phyloP scores from a whole-genome alignment of 192 early-diverging fungal species.

The Thamnidium elegans region DNA sequence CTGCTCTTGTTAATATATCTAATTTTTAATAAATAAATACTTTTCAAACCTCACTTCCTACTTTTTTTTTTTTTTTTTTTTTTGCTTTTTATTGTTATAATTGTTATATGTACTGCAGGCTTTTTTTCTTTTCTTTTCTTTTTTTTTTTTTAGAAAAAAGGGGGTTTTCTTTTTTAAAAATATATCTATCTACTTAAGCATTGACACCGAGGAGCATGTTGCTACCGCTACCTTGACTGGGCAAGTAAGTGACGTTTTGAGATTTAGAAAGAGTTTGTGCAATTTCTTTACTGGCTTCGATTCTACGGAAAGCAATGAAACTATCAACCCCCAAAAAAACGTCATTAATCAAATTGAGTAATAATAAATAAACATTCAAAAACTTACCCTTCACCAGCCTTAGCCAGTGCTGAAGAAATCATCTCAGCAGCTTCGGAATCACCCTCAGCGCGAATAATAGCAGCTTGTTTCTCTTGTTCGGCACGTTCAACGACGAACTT shows the following conservation, averaged over 20 bases:
- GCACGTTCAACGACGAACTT: constrained; percentile 96
- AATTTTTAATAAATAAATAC: not conserved
- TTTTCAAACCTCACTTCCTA: too few relatives aligned
- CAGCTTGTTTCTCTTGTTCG: constrained; percentile 96
- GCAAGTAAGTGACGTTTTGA: constrained; percentile 91
- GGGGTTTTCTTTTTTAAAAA: not conserved
- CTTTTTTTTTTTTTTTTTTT: not conserved
- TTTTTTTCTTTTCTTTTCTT: too few relatives aligned
- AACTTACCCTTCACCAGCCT: constrained; percentile 78
- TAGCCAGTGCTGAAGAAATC: constrained; percentile 85
- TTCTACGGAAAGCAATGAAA: constrained; percentile 91
- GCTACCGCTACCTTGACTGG: constrained; percentile 55
- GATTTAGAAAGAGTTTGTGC: constrained; percentile 80
- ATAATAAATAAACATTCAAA: not conserved
- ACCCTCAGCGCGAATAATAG: constrained; percentile 97
- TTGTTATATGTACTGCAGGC: not conserved
- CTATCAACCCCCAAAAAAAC: not conserved
- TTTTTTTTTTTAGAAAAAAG: constrained; percentile 6
- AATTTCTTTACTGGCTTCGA: constrained; percentile 97
- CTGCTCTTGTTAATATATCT: not conserved
- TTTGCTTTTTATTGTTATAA: not conserved
- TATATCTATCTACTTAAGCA: constrained; percentile 18
- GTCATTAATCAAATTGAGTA: not conserved
- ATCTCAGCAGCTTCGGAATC: constrained; percentile 93
- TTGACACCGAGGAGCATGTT: constrained; percentile 76